Evolutionary conservation across 495 filamentous ascomycete genomes (phyloP).

Genomic region (Cudoniella acicularis): DNA sequence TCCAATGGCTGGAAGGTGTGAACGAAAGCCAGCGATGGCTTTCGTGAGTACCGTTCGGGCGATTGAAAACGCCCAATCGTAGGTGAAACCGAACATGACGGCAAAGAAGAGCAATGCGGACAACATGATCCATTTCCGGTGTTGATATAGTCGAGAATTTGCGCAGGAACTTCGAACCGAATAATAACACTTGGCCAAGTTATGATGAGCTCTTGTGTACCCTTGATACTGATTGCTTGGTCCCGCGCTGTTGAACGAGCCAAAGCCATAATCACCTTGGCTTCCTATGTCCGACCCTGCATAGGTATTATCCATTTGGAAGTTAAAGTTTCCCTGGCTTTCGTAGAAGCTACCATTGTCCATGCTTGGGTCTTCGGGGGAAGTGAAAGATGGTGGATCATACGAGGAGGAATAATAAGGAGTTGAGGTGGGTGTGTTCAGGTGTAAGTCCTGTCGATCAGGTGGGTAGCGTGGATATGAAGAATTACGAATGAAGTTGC

Average conservation of each 20-base stretch:
- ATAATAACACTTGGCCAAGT: not conserved
- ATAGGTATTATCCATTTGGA: slow-evolving; percentile 10
- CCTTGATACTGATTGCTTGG: slow-evolving; percentile 17
- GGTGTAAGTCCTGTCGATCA: slow-evolving; percentile 9
- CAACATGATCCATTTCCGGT: not conserved
- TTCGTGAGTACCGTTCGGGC: not conserved
- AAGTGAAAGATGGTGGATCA: not conserved
- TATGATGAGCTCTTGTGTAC: not conserved
- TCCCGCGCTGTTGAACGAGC: slow-evolving; percentile 3
- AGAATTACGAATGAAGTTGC: slow-evolving; percentile 17
- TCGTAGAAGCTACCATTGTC: slow-evolving; percentile 7
- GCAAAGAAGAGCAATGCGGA: slow-evolving; percentile 7
- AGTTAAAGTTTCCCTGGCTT: slow-evolving; percentile 6
- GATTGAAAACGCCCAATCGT: slow-evolving; percentile 9
- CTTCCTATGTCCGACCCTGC: not conserved
- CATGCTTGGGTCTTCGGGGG: not conserved
- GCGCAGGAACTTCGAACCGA: not conserved
- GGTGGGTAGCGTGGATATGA: slow-evolving; percentile 6
- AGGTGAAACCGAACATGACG: slow-evolving; percentile 5
- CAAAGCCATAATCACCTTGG: slow-evolving; percentile 5
- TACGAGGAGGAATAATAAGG: not conserved
- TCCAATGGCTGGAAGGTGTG: slow-evolving; percentile 9
- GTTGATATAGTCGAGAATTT: not conserved
- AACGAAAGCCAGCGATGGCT: not conserved
- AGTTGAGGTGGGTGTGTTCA: not conserved